phyloP scores from a whole-genome alignment of 2,329 filamentous ascomycete genomes.

The Penicillium janthinellum region DNA sequence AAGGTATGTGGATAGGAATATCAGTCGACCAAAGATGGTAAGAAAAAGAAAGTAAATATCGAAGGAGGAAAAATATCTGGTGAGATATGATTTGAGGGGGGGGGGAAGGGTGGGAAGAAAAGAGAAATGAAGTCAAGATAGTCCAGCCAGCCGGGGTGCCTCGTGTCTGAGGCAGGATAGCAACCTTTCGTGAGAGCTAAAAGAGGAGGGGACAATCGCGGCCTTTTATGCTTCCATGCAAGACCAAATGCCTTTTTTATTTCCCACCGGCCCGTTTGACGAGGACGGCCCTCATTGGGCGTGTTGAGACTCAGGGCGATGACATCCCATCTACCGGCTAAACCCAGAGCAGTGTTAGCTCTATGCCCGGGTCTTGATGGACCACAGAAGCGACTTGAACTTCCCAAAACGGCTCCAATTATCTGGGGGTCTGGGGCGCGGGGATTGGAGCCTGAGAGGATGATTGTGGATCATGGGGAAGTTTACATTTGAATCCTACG shows the following conservation, averaged over 20 bases:
- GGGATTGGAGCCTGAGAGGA: neutral
- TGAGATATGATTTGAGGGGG: too few relatives aligned
- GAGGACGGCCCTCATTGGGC: neutral
- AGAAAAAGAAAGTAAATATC: neutral
- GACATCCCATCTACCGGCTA: neutral
- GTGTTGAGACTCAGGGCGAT: too few relatives aligned
- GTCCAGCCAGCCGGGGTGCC: too few relatives aligned
- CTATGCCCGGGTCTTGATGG: neutral
- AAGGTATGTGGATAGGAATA: neutral
- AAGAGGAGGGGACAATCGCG: neutral
- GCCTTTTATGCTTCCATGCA: slow-evolving; percentile 9
- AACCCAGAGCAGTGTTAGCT: neutral
- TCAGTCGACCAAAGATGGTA: neutral
- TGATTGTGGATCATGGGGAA: too few relatives aligned
- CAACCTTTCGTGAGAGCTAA: neutral
- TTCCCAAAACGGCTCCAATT: slow-evolving; percentile 20
- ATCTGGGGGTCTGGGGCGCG: slow-evolving; percentile 10
- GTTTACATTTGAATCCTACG: neutral
- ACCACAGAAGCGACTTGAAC: slow-evolving; percentile 3
- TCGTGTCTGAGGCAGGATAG: neutral
- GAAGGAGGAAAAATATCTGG: too few relatives aligned
- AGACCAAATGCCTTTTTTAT: neutral
- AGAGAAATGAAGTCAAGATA: neutral
- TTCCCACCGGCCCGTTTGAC: neutral
- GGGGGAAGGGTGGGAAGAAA: neutral